These are phyloP conservation scores for Pisolithus orientalis DNA, from an alignment of 768 basidiomycete species.

Conservation along the genomic window DNA sequence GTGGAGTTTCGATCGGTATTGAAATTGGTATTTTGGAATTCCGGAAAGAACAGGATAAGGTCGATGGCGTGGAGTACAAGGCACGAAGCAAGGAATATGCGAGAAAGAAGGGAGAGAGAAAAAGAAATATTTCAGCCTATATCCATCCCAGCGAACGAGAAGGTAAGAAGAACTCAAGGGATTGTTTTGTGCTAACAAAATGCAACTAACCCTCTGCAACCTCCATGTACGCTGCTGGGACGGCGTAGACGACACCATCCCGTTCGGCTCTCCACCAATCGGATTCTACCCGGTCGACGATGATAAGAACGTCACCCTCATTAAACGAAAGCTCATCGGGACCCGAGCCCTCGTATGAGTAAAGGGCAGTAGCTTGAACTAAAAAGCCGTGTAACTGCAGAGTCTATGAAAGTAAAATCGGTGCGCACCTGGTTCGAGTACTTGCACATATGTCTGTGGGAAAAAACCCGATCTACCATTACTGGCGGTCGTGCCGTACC, in stretches of 20 bases:
- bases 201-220: constrained; percentile 82
- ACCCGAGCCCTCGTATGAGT: constrained; percentile 63
- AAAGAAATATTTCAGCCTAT: constrained; percentile 79
- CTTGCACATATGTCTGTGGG: constrained; percentile 83
- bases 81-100: constrained; percentile 6
- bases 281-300: constrained; percentile 77
- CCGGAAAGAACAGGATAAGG: no score
- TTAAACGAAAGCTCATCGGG: constrained; percentile 81
- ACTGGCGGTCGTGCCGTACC: constrained; percentile 71
- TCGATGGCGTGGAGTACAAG: not conserved
- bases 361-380: constrained; percentile 76
- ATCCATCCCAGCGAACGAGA: constrained; percentile 36
- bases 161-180: constrained; percentile 53
- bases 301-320: constrained; percentile 71
- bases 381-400: constrained; percentile 5
- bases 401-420: constrained; percentile 1
- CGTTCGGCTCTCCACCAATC: constrained; percentile 98
- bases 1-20: constrained; percentile 10
- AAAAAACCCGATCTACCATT: constrained; percentile 77
- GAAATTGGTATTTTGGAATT: constrained; percentile 3
- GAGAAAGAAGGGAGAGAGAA: constrained; percentile 38
- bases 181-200: constrained; percentile 28
- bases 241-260: constrained; percentile 79
- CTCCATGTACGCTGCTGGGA: constrained; percentile 90
- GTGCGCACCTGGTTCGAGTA: constrained; percentile 51